Conservation (phyloP, 2,329 filamentous ascomycete species). For the Botrytis galanthina region DNA sequence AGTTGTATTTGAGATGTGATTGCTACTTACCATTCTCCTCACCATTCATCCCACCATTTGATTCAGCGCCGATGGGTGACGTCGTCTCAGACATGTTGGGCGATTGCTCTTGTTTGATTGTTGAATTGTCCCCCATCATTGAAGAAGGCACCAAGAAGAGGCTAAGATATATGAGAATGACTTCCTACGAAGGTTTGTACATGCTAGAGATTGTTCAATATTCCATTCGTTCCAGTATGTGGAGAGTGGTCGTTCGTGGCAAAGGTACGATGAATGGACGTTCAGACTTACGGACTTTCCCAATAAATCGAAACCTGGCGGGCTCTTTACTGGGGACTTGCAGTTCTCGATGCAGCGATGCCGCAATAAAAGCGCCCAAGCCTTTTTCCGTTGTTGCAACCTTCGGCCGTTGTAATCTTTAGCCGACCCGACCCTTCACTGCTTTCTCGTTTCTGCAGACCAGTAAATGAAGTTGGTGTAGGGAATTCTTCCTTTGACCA, state of each 20-base stretch:
- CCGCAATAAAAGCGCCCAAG: constrained; percentile 14
- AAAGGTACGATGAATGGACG: constrained; percentile 22
- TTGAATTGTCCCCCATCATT: constrained; percentile 35
- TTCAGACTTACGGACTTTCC: constrained; percentile 32
- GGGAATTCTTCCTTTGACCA: background rate
- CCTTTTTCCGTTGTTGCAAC: constrained; percentile 28
- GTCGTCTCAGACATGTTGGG: constrained; percentile 37
- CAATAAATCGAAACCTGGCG: constrained; percentile 31
- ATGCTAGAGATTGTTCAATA: constrained; percentile 34
- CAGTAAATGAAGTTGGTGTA: constrained; percentile 19
- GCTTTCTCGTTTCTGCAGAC: constrained; percentile 20
- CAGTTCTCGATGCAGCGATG: constrained; percentile 30
- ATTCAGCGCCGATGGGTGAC: constrained; percentile 31
- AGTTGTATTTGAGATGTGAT: background rate
- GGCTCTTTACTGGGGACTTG: constrained; percentile 31
- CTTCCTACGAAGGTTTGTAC: constrained; percentile 28
- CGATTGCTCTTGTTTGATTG: constrained; percentile 30
- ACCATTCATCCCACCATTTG: constrained; percentile 33
- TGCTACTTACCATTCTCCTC: constrained; percentile 36
- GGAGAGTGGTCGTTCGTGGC: constrained; percentile 29
- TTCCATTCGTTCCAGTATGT: constrained; percentile 27
- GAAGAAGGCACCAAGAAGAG: constrained; percentile 20
- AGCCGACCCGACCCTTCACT: constrained; percentile 27
- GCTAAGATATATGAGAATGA: constrained; percentile 26
- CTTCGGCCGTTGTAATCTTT: constrained; percentile 30